A percentile compares a stretch with the other conserved stretches of the same genome.
Conservation (phyloP, 805 yeast genomes). For the Yamadazyma ubonensis region DNA sequence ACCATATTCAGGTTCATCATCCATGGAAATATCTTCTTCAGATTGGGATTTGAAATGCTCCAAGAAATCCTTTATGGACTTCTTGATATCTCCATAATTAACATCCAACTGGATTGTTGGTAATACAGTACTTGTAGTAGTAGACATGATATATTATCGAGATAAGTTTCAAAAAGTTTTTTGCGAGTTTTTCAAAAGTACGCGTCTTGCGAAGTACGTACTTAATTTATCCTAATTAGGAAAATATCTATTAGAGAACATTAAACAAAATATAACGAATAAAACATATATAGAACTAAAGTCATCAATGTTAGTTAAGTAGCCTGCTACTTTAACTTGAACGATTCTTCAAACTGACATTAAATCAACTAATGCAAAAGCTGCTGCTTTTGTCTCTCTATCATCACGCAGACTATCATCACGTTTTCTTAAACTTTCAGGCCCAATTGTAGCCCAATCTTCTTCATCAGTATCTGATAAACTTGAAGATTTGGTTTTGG, state of each 20-base stretch:
- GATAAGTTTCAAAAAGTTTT: background rate
- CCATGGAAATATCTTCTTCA: conserved; percentile 17
- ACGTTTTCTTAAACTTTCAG: conserved; percentile 55
- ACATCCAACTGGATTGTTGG: conserved; percentile 70
- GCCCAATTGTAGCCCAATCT: conserved; percentile 93
- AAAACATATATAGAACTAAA: conserved; percentile 1
- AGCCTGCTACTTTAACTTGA: too few relatives aligned
- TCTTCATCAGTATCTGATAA: conserved; percentile 93
- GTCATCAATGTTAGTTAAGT: background rate
- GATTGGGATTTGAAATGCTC: conserved; percentile 53
- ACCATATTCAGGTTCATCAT: conserved; percentile 15
- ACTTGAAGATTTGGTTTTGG: conserved; percentile 32
- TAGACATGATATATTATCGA: conserved; percentile 17
- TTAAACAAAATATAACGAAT: background rate
- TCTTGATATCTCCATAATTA: conserved; percentile 67
- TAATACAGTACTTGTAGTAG: conserved; percentile 33
- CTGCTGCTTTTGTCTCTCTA: conserved; percentile 45
- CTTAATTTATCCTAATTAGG: conserved; percentile 6
- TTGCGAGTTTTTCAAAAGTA: background rate
- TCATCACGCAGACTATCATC: conserved; percentile 32
- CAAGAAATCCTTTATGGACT: conserved; percentile 62
- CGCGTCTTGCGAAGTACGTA: conserved; percentile 5
- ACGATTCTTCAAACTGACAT: conserved; percentile 29
- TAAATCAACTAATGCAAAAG: conserved; percentile 63
- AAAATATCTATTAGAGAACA: background rate